phyloP scores from a whole-genome alignment of 2,329 filamentous ascomycete species.

The Sporothrix brunneoviolacea region DNA sequence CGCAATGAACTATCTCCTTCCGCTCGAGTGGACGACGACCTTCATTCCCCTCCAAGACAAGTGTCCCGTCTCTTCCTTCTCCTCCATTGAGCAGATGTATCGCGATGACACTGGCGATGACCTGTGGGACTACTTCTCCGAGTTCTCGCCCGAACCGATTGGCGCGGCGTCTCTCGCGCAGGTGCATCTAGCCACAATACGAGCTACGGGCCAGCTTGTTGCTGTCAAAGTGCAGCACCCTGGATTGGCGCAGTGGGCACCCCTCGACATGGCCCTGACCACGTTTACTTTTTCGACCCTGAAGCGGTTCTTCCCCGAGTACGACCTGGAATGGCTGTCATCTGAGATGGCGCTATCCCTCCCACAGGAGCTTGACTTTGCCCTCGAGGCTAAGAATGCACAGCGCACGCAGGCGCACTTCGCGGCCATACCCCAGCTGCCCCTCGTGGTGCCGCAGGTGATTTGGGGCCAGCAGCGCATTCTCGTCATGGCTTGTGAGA shows the following conservation, averaged over 20 bases:
- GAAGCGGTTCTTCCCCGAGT: slow-evolving; percentile 92
- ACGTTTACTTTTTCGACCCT: slow-evolving; percentile 82
- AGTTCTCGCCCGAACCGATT: slow-evolving; percentile 74
- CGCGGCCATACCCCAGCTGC: slow-evolving; percentile 56
- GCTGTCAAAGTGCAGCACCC: slow-evolving; percentile 98
- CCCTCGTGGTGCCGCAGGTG: slow-evolving; percentile 82
- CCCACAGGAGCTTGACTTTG: slow-evolving; percentile 87
- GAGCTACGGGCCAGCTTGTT: slow-evolving; percentile 75
- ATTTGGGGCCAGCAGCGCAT: slow-evolving; percentile 85
- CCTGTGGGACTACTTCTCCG: slow-evolving; percentile 76
- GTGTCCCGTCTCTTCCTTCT: slow-evolving; percentile 85
- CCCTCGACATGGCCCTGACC: slow-evolving; percentile 79
- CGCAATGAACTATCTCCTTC: slow-evolving; percentile 90
- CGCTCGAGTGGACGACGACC: slow-evolving; percentile 86
- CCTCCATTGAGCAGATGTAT: slow-evolving; percentile 84
- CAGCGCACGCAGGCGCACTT: slow-evolving; percentile 76
- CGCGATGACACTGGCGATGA: slow-evolving; percentile 70
- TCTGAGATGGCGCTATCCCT: slow-evolving; percentile 87
- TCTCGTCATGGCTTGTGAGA: slow-evolving; percentile 89
- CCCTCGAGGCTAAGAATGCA: slow-evolving; percentile 79
- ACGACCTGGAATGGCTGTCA: slow-evolving; percentile 93
- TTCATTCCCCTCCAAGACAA: slow-evolving; percentile 95
- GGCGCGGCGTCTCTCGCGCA: slow-evolving; percentile 92
- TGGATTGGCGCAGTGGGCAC: slow-evolving; percentile 79
- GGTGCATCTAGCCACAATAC: slow-evolving; percentile 81